Percentiles rank a stretch among this genome's conserved stretches.
Conservation (phyloP, 2,329 filamentous ascomycete genomes). For the Lecanicillium sp. region DNA sequence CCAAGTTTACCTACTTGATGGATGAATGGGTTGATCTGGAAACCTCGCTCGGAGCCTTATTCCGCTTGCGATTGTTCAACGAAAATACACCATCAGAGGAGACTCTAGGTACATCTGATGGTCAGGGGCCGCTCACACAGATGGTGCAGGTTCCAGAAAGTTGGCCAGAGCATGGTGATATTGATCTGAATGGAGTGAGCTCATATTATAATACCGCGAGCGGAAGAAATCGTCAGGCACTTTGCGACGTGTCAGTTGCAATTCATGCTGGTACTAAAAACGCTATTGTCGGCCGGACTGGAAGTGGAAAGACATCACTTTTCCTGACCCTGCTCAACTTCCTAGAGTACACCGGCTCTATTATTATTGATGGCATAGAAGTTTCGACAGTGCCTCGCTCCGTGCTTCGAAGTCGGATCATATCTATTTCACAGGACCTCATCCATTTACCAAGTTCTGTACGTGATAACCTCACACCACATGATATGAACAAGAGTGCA, state of each 20-base stretch:
- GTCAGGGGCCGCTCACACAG: too few species aligned
- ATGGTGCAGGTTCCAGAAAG: conserved; percentile 6
- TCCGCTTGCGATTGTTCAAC: conserved; percentile 14
- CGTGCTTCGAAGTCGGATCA: neutral
- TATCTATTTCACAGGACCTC: neutral
- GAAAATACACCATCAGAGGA: conserved; percentile 13
- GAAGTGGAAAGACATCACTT: neutral
- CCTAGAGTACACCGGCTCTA: neutral
- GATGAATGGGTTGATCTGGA: conserved; percentile 19
- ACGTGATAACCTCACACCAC: neutral
- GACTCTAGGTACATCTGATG: neutral
- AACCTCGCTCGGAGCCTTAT: conserved; percentile 16
- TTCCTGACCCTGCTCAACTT: neutral
- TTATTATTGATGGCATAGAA: neutral
- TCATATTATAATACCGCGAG: conserved; percentile 12
- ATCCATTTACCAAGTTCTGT: neutral
- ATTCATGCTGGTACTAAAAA: neutral
- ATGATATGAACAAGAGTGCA: neutral
- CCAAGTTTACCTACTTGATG: conserved; percentile 14
- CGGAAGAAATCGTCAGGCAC: too few species aligned
- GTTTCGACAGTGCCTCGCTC: neutral
- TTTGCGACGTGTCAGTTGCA: neutral
- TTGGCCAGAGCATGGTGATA: conserved; percentile 15
- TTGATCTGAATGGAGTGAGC: conserved; percentile 14
- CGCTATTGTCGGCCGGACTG: neutral